Conservation (phyloP, 345 rosid genomes). For the Dipteronia dyeriana region DNA sequence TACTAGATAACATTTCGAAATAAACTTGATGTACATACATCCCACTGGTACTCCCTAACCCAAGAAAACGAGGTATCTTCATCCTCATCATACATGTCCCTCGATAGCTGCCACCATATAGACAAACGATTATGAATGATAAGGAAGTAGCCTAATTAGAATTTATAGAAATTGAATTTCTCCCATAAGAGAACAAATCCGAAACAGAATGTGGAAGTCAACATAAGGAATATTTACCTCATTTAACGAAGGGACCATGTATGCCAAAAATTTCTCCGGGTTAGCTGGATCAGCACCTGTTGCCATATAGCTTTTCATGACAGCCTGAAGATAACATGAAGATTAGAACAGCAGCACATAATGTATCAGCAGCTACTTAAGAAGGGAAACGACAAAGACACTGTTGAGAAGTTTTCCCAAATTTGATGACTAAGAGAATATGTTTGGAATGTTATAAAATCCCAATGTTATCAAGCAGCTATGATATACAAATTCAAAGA, state of each 20-base stretch:
- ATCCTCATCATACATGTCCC: slow-evolving; percentile 73
- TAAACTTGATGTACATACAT: slow-evolving; percentile 53
- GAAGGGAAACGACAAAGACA: not conserved
- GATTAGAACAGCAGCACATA: slow-evolving; percentile 10
- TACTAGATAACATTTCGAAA: slow-evolving; percentile 1
- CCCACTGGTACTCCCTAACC: slow-evolving; percentile 94
- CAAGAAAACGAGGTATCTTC: slow-evolving; percentile 85
- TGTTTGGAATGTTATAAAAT: not conserved
- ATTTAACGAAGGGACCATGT: slow-evolving; percentile 79
- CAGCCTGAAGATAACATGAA: slow-evolving; percentile 53
- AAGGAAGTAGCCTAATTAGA: not conserved
- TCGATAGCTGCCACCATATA: slow-evolving; percentile 58
- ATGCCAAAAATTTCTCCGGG: slow-evolving; percentile 85
- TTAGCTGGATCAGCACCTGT: slow-evolving; percentile 66
- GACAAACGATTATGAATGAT: slow-evolving; percentile 6
- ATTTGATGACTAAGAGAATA: not conserved
- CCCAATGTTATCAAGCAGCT: not conserved
- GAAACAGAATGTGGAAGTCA: not conserved
- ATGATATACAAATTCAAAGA: not conserved
- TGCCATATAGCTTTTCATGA: slow-evolving; percentile 86
- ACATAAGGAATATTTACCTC: slow-evolving; percentile 57
- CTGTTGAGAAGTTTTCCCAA: not conserved
- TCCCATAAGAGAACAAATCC: not conserved
- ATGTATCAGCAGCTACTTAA: slow-evolving; percentile 7
- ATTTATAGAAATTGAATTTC: not conserved